A percentile compares a stretch with the other conserved stretches of the same genome.
Conservation (phyloP, 202 grass and related monocot genomes). For the Eragrostis tef region DNA sequence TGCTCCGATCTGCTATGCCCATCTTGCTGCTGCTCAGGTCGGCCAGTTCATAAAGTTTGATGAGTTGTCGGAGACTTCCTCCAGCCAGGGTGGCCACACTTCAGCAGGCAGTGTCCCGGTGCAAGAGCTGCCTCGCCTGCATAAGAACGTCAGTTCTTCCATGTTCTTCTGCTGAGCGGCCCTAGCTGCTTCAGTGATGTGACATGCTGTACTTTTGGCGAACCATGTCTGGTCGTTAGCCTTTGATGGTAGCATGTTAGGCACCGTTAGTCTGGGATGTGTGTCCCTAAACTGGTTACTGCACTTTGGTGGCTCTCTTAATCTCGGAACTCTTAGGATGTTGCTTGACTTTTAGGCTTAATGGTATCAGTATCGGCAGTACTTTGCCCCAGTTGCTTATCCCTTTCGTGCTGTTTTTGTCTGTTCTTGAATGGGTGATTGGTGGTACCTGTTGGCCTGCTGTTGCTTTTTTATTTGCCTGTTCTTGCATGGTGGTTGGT, state of each 20-base stretch:
- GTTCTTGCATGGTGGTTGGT: not conserved
- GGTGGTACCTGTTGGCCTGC: not conserved
- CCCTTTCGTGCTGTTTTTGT: not conserved
- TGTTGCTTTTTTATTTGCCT: no score
- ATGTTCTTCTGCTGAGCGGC: constrained; percentile 62
- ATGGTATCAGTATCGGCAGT: not conserved
- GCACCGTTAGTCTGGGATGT: not conserved
- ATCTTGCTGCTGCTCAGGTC: constrained; percentile 78
- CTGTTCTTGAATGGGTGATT: not conserved
- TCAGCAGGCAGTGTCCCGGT: constrained; percentile 43
- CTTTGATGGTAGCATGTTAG: not conserved
- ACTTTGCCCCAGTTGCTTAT: not conserved
- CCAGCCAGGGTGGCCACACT: constrained; percentile 64
- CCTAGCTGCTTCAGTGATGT: not conserved
- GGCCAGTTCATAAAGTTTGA: constrained; percentile 88
- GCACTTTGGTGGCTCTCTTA: not conserved
- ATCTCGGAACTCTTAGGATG: constrained; percentile 3
- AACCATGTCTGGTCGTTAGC: not conserved
- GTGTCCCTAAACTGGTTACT: not conserved
- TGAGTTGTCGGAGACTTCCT: constrained; percentile 66
- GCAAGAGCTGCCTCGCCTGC: constrained; percentile 58
- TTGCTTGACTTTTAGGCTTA: not conserved
- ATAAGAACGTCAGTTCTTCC: constrained; percentile 54
- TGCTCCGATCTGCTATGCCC: constrained; percentile 84
- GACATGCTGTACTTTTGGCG: not conserved